These are phyloP conservation scores for Schrenkiella parvula DNA, from an alignment of 345 rosid species.

Conservation along the genomic window DNA sequence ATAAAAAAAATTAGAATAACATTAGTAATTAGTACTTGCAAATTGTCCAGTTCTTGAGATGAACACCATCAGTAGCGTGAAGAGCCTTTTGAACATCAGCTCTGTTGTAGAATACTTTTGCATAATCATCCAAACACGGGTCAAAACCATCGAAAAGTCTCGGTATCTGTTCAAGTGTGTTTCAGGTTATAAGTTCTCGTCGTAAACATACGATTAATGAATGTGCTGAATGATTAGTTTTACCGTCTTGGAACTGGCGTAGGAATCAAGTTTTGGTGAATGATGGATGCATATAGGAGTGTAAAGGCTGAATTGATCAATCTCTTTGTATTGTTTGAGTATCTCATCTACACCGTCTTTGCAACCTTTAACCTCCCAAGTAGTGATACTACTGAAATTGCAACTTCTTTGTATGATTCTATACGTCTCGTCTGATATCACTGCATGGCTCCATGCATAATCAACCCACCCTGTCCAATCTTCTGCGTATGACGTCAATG, in stretches of 20 bases:
- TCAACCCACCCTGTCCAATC: slow-evolving; percentile 85
- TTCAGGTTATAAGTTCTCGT: background rate
- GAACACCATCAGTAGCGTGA: slow-evolving; percentile 57
- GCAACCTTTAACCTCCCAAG: slow-evolving; percentile 58
- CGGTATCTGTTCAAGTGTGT: slow-evolving; percentile 47
- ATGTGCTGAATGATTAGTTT: too few species aligned
- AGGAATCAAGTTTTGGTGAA: slow-evolving; percentile 26
- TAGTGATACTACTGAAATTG: slow-evolving; percentile 48
- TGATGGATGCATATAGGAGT: slow-evolving; percentile 54
- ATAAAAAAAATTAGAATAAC: background rate
- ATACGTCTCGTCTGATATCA: slow-evolving; percentile 79
- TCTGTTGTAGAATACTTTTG: slow-evolving; percentile 67
- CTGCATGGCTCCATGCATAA: slow-evolving; percentile 92
- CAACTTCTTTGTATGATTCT: slow-evolving; percentile 45
- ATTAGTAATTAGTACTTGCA: slow-evolving; percentile 56
- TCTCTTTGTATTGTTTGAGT: slow-evolving; percentile 65
- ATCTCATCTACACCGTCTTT: slow-evolving; percentile 50
- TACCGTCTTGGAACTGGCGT: slow-evolving; percentile 46
- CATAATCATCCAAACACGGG: slow-evolving; percentile 72
- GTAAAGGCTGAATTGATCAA: slow-evolving; percentile 76
- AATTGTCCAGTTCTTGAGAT: slow-evolving; percentile 68
- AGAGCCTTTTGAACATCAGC: slow-evolving; percentile 75
- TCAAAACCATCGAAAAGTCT: slow-evolving; percentile 78
- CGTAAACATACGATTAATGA: background rate
- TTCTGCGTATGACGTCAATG: slow-evolving; percentile 58